Base-by-base conservation (phyloP, 169 alveolate species). In the Babesia ovata region DNA sequence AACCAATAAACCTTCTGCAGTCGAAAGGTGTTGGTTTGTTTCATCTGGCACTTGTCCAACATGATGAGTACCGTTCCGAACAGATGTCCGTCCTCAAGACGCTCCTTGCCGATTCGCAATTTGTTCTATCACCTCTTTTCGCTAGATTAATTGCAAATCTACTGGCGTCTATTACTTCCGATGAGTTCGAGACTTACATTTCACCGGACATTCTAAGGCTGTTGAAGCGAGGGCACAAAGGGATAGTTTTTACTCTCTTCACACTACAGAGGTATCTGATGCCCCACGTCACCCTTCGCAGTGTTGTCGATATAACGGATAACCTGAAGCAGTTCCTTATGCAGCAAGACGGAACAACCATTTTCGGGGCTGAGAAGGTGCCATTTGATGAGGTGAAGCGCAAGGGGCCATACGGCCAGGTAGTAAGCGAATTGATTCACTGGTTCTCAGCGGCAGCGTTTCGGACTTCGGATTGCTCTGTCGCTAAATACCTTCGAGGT, bases 161-260 rank as follows among this genome's bases (percentile, higher is more conserved):
- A 16, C 65, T 67, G 2, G 65, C 42, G 9, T 12, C 22, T 33
- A 50, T 67, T 36, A 67, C 56, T 53, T 48, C 56, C n/a, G 65
- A 67, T 0, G 76, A 67, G 56, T 67, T 67, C 42, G 61, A 67
- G 33, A 36, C 52, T 16, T 14, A 67, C 53, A 9, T 67, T 9
- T 49, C 57, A 13, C 63, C 56, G 26, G 76, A 67, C 22, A 42
- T 36, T 22, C 6, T 67, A 29, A 67, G 76, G 76, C 46, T 67
- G 59, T 19, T 67, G 21, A 67, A 67, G 24, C 39, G 76, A 29
- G 76, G 76, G 19, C 63, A 67, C 4, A 67, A 67, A 44, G 76
- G 56, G 10, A 16, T 67, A 8, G 24, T 33, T 9, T 67, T 67
- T 28, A 53, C 63, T 19, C 33, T 67, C 17, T 42, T 46, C 16